Evolutionary conservation across 192 early-diverging fungal genomes (phyloP).

Genomic region (Coemansia furcata): DNA sequence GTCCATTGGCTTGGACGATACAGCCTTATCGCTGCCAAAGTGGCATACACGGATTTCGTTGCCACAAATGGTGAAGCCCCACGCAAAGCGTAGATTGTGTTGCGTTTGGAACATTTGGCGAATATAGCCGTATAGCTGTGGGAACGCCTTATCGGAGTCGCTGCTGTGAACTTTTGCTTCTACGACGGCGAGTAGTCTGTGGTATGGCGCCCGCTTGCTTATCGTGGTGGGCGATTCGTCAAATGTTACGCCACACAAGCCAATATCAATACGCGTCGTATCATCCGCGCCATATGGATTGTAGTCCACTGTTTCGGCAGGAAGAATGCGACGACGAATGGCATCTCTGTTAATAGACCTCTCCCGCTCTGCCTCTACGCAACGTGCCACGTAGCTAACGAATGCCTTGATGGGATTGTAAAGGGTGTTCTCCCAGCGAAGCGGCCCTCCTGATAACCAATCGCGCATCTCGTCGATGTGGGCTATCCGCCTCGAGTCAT

Average conservation of each 20-base stretch:
- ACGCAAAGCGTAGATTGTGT: constrained; percentile 10
- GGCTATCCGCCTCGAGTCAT: background rate
- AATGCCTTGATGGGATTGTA: background rate
- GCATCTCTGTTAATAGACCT: background rate
- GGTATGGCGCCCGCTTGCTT: background rate
- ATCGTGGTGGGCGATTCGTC: background rate
- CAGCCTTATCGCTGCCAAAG: background rate
- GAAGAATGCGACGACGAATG: background rate
- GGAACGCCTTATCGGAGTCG: background rate
- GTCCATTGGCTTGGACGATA: background rate
- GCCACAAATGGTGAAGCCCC: constrained; percentile 12
- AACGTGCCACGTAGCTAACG: background rate
- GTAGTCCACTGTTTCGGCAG: background rate
- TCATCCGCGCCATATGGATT: background rate
- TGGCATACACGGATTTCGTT: background rate
- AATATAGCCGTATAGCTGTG: constrained; percentile 1
- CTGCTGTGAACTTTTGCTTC: background rate
- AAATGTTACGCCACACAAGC: background rate
- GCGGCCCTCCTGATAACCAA: background rate
- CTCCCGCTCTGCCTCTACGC: background rate
- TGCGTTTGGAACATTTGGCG: constrained; percentile 1
- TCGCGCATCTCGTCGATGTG: background rate
- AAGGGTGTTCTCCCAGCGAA: background rate
- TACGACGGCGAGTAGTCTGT: background rate
- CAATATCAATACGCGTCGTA: background rate